Evolutionary conservation across 345 rosid genomes (phyloP), one percentile per base, ranked within the genome.

Genomic region (Camelina hispida): DNA sequence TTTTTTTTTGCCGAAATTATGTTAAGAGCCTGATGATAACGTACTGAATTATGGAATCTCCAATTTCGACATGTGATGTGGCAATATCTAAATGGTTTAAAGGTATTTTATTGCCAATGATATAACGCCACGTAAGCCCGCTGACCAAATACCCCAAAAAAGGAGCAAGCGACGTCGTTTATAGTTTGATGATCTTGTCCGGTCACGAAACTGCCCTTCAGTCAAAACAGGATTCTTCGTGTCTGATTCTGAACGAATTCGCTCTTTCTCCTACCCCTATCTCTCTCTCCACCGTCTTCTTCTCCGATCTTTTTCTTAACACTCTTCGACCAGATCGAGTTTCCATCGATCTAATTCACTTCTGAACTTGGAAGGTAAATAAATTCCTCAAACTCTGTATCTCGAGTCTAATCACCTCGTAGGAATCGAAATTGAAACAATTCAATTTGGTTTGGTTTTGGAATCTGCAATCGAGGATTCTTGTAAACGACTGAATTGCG

Each of bases 151-250:
- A 34, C 0, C 32, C 6, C 22, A 43, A 15, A 22, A 57, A 34
- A 17, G n/a, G 18, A 54, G 6, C 52, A 59, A 50, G 17, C 79
- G 82, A 74, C 69, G 79, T 70, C 79, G 82, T 79, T 79, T 69
- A 34, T 1, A 70, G 77, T 79, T 50, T 65, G 23, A 58, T 53
- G 48, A 56, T 51, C 60, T 34, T 79, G 82, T 74, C 79, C 25
- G 75, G 50, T 64, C 73, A 72, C 69, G 69, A 67, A 72, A 59
- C 77, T 69, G 80, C 70, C 63, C 66, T 48, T 44, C 13, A 40
- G 78, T 78, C 70, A 59, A 72, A 78, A 72, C 78, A 52, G 20
- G 66, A 30, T 55, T 8, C 18, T 22, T 62, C 54, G 78, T 78
- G 78, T 73, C 78, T 18, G 44, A 73, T 73, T 78, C 54, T 16